Percentiles rank a stretch among this genome's conserved stretches.
Evolutionary conservation across 108 stramenopile genomes (phyloP).

Genomic region (Cyclotella kingstonii): DNA sequence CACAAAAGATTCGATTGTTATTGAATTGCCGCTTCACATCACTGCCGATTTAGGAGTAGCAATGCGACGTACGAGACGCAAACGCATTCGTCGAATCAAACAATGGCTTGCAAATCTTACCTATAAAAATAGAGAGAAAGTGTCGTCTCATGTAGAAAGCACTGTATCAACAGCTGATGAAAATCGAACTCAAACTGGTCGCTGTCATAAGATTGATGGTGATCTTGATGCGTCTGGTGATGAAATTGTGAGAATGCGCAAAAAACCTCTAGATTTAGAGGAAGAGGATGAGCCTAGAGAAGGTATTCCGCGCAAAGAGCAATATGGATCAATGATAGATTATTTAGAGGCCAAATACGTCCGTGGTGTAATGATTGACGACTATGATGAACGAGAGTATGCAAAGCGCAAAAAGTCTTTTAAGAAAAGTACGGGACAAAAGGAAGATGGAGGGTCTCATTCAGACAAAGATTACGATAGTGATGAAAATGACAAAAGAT

Average conservation of each 20-base stretch:
- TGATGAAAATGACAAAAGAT: constrained; percentile 60
- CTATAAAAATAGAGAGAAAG: constrained; percentile 15
- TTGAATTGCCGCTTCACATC: constrained; percentile 64
- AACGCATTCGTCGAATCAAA: constrained; percentile 52
- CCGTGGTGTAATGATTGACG: constrained; percentile 70
- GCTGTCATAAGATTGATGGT: not conserved
- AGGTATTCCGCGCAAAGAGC: constrained; percentile 39
- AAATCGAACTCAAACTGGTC: too few species aligned
- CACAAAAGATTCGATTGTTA: constrained; percentile 58
- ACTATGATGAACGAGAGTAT: constrained; percentile 47
- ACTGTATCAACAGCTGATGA: too few species aligned
- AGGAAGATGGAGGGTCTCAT: not conserved
- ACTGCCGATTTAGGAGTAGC: constrained; percentile 81
- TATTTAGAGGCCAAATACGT: constrained; percentile 89
- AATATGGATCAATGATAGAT: constrained; percentile 72
- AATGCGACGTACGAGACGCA: constrained; percentile 58
- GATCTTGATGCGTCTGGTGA: constrained; percentile 1
- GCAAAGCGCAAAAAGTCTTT: constrained; percentile 16
- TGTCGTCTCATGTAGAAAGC: too few species aligned
- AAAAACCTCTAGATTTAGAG: constrained; percentile 11
- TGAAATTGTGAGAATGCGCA: constrained; percentile 4
- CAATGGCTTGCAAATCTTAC: constrained; percentile 42
- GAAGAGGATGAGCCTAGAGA: constrained; percentile 25
- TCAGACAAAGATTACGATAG: constrained; percentile 20
- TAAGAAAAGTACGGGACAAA: constrained; percentile 6